A percentile compares a stretch with the other conserved stretches of the same genome.
These are phyloP conservation scores for Starmera amethionina DNA, from an alignment of 805 yeast genomes.

Conservation along the genomic window DNA sequence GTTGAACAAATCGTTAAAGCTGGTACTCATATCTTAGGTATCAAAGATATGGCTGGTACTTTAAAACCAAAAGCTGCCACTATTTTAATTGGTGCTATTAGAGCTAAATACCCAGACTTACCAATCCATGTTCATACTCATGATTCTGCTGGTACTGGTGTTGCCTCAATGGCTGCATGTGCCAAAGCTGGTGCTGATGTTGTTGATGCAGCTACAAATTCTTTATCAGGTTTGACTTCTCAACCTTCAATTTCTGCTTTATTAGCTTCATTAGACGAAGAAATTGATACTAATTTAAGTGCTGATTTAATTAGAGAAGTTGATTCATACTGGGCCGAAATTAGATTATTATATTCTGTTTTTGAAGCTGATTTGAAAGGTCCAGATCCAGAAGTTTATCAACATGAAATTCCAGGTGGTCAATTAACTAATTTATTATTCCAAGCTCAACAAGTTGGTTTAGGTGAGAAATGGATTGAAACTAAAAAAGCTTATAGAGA, in stretches of 20 bases:
- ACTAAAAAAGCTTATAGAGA: constrained; percentile 90
- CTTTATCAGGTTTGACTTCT: constrained; percentile 97
- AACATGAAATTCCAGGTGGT: constrained; percentile 99
- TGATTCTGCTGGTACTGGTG: constrained; percentile 99
- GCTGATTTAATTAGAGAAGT: constrained; percentile 64
- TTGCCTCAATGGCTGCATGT: constrained; percentile 90
- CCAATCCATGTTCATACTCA: constrained; percentile 99
- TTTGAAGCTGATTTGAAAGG: constrained; percentile 99
- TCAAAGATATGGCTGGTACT: constrained; percentile 99
- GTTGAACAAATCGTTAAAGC: constrained; percentile 76
- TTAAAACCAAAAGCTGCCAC: constrained; percentile 92
- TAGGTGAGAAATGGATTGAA: constrained; percentile 94
- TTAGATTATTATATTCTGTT: constrained; percentile 92
- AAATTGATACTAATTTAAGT: constrained; percentile 63
- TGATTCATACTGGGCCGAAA: constrained; percentile 97
- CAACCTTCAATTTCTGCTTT: constrained; percentile 95
- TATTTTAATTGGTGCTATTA: constrained; percentile 65
- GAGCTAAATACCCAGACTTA: constrained; percentile 81
- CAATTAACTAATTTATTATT: constrained; percentile 94
- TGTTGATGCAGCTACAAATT: constrained; percentile 94
- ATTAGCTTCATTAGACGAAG: constrained; percentile 86
- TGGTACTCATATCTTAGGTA: constrained; percentile 97
- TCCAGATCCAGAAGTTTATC: constrained; percentile 98
- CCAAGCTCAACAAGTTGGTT: constrained; percentile 99
- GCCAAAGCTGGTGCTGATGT: constrained; percentile 97